Conservation (phyloP, 2,329 filamentous ascomycete genomes). For the Huntiella decipiens region DNA sequence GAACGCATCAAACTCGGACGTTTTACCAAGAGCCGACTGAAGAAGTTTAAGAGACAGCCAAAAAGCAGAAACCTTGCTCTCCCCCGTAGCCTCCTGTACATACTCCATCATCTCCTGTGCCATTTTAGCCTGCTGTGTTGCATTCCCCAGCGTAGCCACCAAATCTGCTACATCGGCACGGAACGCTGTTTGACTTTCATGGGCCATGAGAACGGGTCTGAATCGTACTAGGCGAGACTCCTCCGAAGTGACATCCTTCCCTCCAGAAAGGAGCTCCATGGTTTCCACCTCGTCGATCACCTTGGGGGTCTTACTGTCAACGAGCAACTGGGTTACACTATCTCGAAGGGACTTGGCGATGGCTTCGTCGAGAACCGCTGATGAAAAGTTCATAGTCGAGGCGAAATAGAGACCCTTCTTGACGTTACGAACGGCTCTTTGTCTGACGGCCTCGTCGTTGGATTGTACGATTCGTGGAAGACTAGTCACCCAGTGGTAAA, state of each 20-base stretch:
- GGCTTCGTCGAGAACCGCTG: constrained; percentile 45
- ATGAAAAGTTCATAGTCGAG: constrained; percentile 41
- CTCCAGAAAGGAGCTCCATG: constrained; percentile 8
- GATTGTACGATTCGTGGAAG: constrained; percentile 69
- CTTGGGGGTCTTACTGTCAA: constrained; percentile 16
- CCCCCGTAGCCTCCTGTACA: constrained; percentile 32
- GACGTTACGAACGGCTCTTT: constrained; percentile 55
- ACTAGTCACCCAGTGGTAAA: constrained; percentile 66
- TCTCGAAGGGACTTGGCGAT: constrained; percentile 54
- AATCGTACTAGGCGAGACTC: constrained; percentile 22
- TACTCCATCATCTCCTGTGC: constrained; percentile 46
- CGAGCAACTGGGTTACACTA: constrained; percentile 32
- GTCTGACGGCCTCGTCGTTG: constrained; percentile 61
- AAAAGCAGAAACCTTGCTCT: constrained; percentile 47
- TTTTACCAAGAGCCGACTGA: constrained; percentile 32
- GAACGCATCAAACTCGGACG: constrained; percentile 44
- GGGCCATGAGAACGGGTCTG: constrained; percentile 39
- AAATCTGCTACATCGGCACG: constrained; percentile 38
- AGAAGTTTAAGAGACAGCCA: constrained; percentile 65
- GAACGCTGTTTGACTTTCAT: constrained; percentile 48
- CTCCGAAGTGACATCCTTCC: not conserved
- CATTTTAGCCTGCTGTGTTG: constrained; percentile 40
- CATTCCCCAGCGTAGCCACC: constrained; percentile 32
- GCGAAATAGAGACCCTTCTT: constrained; percentile 52
- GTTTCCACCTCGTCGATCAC: constrained; percentile 18